phyloP scores from a whole-genome alignment of 2,329 filamentous ascomycete species.

The Parascedosporium putredinis region DNA sequence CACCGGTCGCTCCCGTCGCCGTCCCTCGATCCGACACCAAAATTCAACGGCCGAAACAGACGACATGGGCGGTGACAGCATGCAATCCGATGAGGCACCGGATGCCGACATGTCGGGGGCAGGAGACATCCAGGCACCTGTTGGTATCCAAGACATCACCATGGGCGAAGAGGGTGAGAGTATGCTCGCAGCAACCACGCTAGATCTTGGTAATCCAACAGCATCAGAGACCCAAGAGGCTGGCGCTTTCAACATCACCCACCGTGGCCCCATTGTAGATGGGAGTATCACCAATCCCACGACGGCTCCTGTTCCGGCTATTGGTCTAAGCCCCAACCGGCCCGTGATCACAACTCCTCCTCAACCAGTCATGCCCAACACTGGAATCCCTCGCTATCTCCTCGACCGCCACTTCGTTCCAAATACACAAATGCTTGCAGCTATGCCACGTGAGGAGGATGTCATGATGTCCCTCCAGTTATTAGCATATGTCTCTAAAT shows the following conservation, averaged over 20 bases:
- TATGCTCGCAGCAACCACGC: conserved; percentile 63
- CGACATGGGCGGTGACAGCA: conserved; percentile 75
- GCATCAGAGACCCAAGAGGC: conserved; percentile 78
- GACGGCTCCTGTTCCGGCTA: conserved; percentile 52
- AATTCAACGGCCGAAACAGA: conserved; percentile 83
- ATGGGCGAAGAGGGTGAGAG: conserved; percentile 66
- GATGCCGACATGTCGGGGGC: conserved; percentile 72
- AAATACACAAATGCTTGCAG: conserved; percentile 65
- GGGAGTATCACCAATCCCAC: conserved; percentile 68
- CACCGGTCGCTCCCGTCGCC: conserved; percentile 48
- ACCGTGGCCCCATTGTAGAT: conserved; percentile 71
- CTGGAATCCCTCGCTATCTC: conserved; percentile 68
- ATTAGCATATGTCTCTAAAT: conserved; percentile 95
- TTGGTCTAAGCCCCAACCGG: conserved; percentile 65
- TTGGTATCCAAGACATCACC: conserved; percentile 72
- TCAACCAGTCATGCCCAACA: conserved; percentile 60
- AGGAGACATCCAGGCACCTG: conserved; percentile 67
- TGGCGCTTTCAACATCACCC: conserved; percentile 89
- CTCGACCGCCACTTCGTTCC: conserved; percentile 63
- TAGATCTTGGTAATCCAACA: conserved; percentile 66
- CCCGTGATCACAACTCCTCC: conserved; percentile 61
- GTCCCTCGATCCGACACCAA: conserved; percentile 83
- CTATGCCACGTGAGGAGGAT: conserved; percentile 94
- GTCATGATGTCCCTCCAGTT: conserved; percentile 96
- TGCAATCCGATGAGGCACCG: conserved; percentile 65